phyloP scores from a whole-genome alignment of 352 stramenopile genomes.

The Globisporangium nagaii region DNA sequence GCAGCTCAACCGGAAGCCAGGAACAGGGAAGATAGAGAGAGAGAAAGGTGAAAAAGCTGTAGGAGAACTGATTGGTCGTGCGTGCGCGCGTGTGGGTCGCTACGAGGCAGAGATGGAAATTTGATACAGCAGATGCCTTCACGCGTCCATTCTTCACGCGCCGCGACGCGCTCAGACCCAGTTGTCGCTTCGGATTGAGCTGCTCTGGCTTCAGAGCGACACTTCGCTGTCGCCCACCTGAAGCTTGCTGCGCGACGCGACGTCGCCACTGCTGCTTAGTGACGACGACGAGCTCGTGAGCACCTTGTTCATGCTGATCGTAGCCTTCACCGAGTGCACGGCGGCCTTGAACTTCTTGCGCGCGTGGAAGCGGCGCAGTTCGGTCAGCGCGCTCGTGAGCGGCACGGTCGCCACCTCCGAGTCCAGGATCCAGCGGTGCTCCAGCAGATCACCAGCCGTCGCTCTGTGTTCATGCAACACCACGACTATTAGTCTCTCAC shows the following conservation, averaged over 20 bases:
- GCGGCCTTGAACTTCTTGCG: conserved; percentile 82
- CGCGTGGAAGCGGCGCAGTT: conserved; percentile 77
- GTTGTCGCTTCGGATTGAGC: conserved; percentile 15
- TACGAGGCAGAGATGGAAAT: too few relatives aligned
- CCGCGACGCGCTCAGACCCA: conserved; percentile 7
- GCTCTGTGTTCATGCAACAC: too few relatives aligned
- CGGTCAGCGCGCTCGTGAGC: conserved; percentile 65
- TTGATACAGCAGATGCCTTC: too few relatives aligned
- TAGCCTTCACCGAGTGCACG: conserved; percentile 73
- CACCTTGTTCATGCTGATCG: conserved; percentile 78
- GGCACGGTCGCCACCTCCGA: conserved; percentile 63
- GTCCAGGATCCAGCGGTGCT: conserved; percentile 75
- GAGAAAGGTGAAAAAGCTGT: neutral
- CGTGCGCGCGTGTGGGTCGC: neutral
- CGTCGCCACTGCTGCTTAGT: conserved; percentile 8
- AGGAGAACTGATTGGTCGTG: neutral
- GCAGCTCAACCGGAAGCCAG: conserved; percentile 1
- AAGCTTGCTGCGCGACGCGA: conserved; percentile 10
- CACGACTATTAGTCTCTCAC: too few relatives aligned
- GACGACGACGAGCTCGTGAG: conserved; percentile 28
- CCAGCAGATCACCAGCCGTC: conserved; percentile 46
- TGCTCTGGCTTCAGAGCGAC: conserved; percentile 30
- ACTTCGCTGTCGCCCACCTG: conserved; percentile 27
- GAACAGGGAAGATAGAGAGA: neutral
- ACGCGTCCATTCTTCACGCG: neutral